Percentiles rank a stretch among this genome's conserved stretches.
Evolutionary conservation across 2,329 filamentous ascomycete species (phyloP).

Genomic region (Pyricularia pennisetigena): DNA sequence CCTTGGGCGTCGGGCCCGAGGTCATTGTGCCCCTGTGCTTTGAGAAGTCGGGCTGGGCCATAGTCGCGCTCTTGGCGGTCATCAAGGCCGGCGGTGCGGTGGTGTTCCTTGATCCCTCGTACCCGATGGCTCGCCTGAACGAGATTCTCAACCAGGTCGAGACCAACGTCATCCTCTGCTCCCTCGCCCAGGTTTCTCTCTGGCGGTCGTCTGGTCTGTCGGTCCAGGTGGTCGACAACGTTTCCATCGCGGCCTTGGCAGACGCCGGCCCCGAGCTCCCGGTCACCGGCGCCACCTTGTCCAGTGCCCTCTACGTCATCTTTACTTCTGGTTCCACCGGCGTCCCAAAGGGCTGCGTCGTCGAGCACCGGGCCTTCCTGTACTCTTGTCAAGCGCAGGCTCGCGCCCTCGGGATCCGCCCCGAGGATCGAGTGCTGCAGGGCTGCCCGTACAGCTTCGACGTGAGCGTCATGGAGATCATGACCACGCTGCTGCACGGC

Average conservation of each 20-base stretch:
- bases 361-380: neutral
- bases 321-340: constrained; percentile 51
- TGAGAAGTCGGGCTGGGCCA: constrained; percentile 13
- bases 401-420: constrained; percentile 51
- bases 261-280: constrained; percentile 18
- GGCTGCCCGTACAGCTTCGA: constrained; percentile 1
- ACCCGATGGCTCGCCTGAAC: constrained; percentile 10
- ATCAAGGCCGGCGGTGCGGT: constrained; percentile 17
- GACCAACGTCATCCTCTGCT: constrained; percentile 9
- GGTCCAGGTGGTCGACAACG: neutral
- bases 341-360: constrained; percentile 36
- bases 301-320: constrained; percentile 31
- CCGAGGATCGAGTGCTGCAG: neutral
- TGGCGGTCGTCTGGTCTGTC: constrained; percentile 1
- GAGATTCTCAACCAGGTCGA: constrained; percentile 5
- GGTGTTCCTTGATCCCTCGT: constrained; percentile 11
- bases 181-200: constrained; percentile 3
- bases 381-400: constrained; percentile 22
- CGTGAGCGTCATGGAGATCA: constrained; percentile 18
- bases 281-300: constrained; percentile 51
- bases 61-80: constrained; percentile 13
- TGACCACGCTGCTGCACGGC: constrained; percentile 23
- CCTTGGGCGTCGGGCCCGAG: constrained; percentile 10
- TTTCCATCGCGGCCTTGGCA: neutral
- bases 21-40: constrained; percentile 12